phyloP scores from a whole-genome alignment of 305 asterid species.

The Lippia alba region DNA sequence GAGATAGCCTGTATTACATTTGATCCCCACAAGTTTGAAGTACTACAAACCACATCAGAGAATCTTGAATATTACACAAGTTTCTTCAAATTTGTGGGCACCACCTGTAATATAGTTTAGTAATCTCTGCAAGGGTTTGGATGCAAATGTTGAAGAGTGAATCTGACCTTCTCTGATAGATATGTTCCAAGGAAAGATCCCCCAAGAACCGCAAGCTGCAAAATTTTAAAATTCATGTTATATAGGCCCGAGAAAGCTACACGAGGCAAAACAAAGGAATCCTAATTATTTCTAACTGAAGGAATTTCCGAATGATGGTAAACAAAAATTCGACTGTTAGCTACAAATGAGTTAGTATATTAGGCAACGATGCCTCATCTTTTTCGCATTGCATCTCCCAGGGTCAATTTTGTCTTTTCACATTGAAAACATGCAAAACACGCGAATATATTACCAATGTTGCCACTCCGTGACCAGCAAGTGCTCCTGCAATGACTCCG shows the following conservation, averaged over 20 bases:
- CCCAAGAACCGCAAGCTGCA: constrained; percentile 97
- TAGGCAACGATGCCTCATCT: background rate
- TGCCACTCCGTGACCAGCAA: constrained; percentile 96
- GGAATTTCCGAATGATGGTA: background rate
- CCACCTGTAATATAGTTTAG: too few species aligned
- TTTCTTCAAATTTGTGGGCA: too few species aligned
- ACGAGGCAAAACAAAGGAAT: too few species aligned
- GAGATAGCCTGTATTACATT: too few species aligned
- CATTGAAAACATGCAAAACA: too few species aligned
- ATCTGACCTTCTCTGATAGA: constrained; percentile 86
- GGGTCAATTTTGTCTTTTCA: too few species aligned
- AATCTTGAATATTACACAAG: too few species aligned
- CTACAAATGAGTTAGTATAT: constrained; percentile 5
- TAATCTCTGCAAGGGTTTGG: background rate
- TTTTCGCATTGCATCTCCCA: too few species aligned
- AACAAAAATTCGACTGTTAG: background rate
- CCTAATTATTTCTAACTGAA: background rate
- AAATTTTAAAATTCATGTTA: background rate
- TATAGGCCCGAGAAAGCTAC: background rate
- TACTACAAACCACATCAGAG: too few species aligned
- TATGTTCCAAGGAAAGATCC: constrained; percentile 92
- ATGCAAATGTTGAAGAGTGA: background rate
- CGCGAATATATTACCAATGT: constrained; percentile 61
- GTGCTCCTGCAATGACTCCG: constrained; percentile 95
- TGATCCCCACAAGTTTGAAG: too few species aligned